Evolutionary conservation across 371 early-diverging fungal genomes (phyloP), one percentile per base, ranked within the genome.

Genomic region (Rhizopus stolonifer): DNA sequence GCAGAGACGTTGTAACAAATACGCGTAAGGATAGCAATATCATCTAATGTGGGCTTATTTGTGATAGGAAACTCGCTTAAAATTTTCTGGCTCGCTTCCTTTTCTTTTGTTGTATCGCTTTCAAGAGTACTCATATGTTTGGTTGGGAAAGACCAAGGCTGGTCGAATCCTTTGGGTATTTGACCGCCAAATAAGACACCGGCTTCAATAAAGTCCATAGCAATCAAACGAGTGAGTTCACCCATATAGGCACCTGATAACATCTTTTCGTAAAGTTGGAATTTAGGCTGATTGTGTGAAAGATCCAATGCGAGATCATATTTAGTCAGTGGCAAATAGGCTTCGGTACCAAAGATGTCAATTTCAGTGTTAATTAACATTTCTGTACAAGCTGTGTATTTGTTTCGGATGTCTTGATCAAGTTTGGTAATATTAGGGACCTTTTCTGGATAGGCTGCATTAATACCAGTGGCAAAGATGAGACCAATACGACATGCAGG

Each of bases 261-360:
- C 88, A 94, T 88, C 74, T 96, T 95, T 65, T 95, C 96, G 64
- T 90, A 91, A n/a, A 84, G 77, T 64, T 94, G 94, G 63, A 83
- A 77, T 29, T 82, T 77, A 31, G 90, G 90, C 64, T 91, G 88
- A 19, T 70, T 59, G 34, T 91, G 85, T 29, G 74, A 76, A 48
- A 77, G 69, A 72, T 96, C 94, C 52, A 95, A 80, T 21, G 64
- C 65, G 48, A 70, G 69, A 78, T 95, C 97, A 61, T 87, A 93
- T 61, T 81, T 75, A 21, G 89, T 93, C 58, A 86, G 67, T 22
- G 95, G 94, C 29, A 96, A 77, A 44, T 72, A 72, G 25, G 51
- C 45, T 9, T 88, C 82, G 1, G 55, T 64, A 31, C 93, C 95
- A 66, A 86, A 83, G 19, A 87, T 83, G 47, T 89, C 89, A 86